Evolutionary conservation across 1,139 yeast genomes (phyloP).

Genomic region (Yamadazyma trypodendri): DNA sequence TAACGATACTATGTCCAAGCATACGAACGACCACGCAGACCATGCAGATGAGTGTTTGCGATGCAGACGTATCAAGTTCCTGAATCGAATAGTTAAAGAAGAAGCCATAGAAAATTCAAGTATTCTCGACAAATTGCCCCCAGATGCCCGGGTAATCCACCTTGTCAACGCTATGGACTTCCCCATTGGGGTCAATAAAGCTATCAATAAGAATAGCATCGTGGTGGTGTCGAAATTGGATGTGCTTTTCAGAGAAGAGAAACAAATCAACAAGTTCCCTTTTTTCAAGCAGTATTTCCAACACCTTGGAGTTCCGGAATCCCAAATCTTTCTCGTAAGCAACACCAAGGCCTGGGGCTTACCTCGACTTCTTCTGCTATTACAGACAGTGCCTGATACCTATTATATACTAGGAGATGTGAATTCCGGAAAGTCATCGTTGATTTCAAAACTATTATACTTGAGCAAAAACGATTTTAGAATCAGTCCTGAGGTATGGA

Average conservation of each 20-base stretch:
- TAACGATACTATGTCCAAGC: too few species aligned
- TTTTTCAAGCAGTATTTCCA: constrained; percentile 47
- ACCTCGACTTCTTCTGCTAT: constrained; percentile 11
- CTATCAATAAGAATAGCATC: constrained; percentile 28
- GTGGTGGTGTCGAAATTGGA: constrained; percentile 64
- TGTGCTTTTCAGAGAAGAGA: constrained; percentile 38
- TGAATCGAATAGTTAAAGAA: constrained; percentile 19
- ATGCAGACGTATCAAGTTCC: constrained; percentile 52
- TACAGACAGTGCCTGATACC: constrained; percentile 29
- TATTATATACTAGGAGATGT: constrained; percentile 68
- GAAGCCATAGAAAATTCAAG: constrained; percentile 35
- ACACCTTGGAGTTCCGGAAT: constrained; percentile 38
- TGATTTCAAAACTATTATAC: constrained; percentile 34
- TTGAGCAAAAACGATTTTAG: constrained; percentile 8
- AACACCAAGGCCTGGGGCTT: constrained; percentile 55
- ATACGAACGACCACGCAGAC: too few species aligned
- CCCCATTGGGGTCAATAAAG: constrained; percentile 54
- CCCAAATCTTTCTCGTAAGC: constrained; percentile 50
- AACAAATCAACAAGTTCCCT: constrained; percentile 34
- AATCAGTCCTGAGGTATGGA: constrained; percentile 10
- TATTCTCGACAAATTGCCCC: constrained; percentile 40
- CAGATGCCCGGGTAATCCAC: constrained; percentile 51
- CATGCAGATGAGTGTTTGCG: constrained; percentile 41
- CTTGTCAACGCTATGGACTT: constrained; percentile 68
- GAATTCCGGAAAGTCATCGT: constrained; percentile 74